Conservation (phyloP, 164 flowering plant species). For the Umbilicus rupestris region DNA sequence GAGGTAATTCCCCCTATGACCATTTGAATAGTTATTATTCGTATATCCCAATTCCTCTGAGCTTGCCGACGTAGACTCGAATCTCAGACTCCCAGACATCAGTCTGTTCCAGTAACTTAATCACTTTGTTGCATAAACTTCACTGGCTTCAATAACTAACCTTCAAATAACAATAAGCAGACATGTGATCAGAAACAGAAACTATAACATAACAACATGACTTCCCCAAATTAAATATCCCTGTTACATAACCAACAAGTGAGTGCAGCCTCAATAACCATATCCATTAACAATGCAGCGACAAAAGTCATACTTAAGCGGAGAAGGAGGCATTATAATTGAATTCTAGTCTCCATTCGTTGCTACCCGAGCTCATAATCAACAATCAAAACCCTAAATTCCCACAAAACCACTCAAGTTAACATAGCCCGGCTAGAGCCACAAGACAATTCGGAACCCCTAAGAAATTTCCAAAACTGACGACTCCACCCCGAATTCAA, state of each 20-base stretch:
- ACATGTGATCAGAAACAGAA: neutral
- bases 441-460: too few relatives aligned
- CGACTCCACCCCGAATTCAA: neutral
- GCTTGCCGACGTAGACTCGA: slow-evolving; percentile 47
- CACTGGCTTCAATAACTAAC: neutral
- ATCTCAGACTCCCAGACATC: slow-evolving; percentile 63
- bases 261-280: neutral
- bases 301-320: neutral
- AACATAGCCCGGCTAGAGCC: neutral
- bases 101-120: slow-evolving; percentile 14
- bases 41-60: slow-evolving; percentile 45
- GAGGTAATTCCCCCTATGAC: slow-evolving; percentile 40
- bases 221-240: neutral
- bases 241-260: neutral
- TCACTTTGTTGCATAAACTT: neutral
- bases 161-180: neutral
- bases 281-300: neutral
- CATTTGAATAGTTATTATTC: slow-evolving; percentile 52
- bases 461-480: neutral
- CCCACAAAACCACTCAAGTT: neutral
- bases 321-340: too few relatives aligned
- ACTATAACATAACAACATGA: neutral
- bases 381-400: neutral
- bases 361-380: neutral
- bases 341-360: neutral